Conservation (phyloP, 2,329 filamentous ascomycete genomes). For the Penicillium oxalicum region DNA sequence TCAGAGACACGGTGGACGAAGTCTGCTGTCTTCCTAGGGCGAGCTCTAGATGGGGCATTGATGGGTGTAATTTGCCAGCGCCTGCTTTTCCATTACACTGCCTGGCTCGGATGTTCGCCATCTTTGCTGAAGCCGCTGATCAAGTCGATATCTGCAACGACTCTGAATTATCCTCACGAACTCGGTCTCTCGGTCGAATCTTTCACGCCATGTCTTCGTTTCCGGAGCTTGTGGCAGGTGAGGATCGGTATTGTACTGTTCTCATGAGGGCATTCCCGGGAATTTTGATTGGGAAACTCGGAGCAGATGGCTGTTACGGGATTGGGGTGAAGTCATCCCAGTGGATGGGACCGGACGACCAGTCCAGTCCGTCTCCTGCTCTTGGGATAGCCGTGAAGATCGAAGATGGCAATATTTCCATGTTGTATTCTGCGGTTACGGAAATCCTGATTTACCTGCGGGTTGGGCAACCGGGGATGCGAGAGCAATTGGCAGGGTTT, state of each 20-base stretch:
- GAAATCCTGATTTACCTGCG: conserved; percentile 43
- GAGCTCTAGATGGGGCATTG: conserved; percentile 39
- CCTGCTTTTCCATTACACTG: conserved; percentile 38
- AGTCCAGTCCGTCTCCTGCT: conserved; percentile 18
- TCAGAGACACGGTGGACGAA: conserved; percentile 36
- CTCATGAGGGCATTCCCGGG: conserved; percentile 41
- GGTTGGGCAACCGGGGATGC: conserved; percentile 31
- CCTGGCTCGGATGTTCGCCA: conserved; percentile 34
- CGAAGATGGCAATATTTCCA: conserved; percentile 43
- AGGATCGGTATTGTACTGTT: conserved; percentile 44
- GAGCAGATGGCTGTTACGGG: conserved; percentile 47
- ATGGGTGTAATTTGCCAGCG: conserved; percentile 46
- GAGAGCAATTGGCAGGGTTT: conserved; percentile 28
- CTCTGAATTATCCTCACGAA: conserved; percentile 12
- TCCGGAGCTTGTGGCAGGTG: conserved; percentile 43
- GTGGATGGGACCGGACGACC: conserved; percentile 23
- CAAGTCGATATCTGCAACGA: neutral
- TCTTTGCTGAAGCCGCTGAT: conserved; percentile 32
- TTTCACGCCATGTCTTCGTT: conserved; percentile 41
- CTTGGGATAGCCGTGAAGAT: conserved; percentile 46
- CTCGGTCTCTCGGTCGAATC: conserved; percentile 27
- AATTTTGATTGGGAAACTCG: conserved; percentile 43
- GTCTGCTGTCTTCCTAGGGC: conserved; percentile 25
- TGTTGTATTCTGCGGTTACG: conserved; percentile 41
- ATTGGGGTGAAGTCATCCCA: conserved; percentile 37